Base-by-base conservation (phyloP, 78 protist species). In the Dictyostelium citrinum region DNA sequence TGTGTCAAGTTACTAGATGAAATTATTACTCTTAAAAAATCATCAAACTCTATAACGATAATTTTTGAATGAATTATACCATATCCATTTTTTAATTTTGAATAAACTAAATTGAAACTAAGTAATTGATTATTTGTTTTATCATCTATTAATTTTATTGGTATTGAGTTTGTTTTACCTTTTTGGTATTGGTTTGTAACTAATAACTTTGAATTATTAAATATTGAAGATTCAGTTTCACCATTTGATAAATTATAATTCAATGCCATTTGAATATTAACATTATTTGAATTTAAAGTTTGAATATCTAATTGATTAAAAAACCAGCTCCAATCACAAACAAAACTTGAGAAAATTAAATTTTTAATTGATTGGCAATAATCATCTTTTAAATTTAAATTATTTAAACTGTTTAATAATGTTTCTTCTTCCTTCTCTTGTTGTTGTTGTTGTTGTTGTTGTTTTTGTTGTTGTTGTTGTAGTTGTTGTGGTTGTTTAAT, bases 251-350 rank as follows among this genome's bases (percentile, higher is more conserved):
- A 31, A 67, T 67, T 70, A 46, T 82, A 43, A 45, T 68, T 67
- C 14, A 67, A 33, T 24, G 72, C 77, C 29, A 68, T 22, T 16
- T 67, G 77, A 35, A 41, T 17, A 29, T 9, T 27, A 7, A 46
- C 78, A 60, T 35, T 12, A 45, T 82, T 22, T 51, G 20, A 12
- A 2, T 29, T 51, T 33, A 43, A 33, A 1, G n/a, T 11, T 6
- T 37, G 29, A 27, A 29, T 12, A 67, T 79, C 27, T 0, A 82
- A 33, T 17, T 82, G 58, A 11, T 33, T 82, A 1, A 35, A 16
- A 39, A 82, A 82, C 90, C 90, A 82, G 51, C 10, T 2, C 90
- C 90, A 82, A 68, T 82, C 90, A 45, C 77, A 67, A 24, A 82
- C 90, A 82, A 29, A 82, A 68, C 64, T 82, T 4, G 90, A 68